Percentiles rank a stretch among this genome's conserved stretches.
These are phyloP conservation scores for Pseudodiploospora longispora DNA, from an alignment of 2,329 filamentous ascomycete genomes.

Conservation along the genomic window DNA sequence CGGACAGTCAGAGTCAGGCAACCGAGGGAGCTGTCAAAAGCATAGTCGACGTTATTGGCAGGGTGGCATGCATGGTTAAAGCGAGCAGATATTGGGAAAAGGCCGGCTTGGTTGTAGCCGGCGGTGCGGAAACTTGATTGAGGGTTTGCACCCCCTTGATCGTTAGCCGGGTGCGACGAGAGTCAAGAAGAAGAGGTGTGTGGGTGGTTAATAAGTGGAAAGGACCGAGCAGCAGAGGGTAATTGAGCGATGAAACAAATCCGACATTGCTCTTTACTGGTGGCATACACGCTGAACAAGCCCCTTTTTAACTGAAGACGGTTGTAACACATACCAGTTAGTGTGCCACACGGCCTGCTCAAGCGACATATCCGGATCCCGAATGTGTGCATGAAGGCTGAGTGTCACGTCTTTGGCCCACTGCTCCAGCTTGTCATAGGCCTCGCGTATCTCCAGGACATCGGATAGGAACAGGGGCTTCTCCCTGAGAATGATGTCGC, in stretches of 20 bases:
- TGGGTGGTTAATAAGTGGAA: no score
- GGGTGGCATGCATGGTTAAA: slow-evolving; percentile 52
- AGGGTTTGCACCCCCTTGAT: no score
- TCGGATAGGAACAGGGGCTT: slow-evolving; percentile 31
- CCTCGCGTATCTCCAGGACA: slow-evolving; percentile 19
- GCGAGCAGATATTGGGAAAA: slow-evolving; percentile 44
- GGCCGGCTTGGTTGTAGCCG: slow-evolving; percentile 19
- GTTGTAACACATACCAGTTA: slow-evolving; percentile 34
- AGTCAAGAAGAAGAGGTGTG: no score
- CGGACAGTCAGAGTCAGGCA: slow-evolving; percentile 34
- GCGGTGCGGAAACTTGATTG: slow-evolving; percentile 7
- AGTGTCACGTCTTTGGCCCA: slow-evolving; percentile 24
- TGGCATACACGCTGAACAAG: no score
- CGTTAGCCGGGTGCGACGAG: no score
- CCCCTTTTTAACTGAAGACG: background rate
- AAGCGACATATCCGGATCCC: no score
- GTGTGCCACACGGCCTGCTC: slow-evolving; percentile 33
- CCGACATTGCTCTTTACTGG: no score
- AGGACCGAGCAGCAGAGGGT: no score
- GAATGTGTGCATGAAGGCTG: slow-evolving; percentile 27
- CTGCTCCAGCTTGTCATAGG: slow-evolving; percentile 26
- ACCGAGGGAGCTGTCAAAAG: slow-evolving; percentile 24
- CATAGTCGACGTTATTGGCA: slow-evolving; percentile 35
- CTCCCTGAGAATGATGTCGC: slow-evolving; percentile 38
- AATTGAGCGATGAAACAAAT: no score